phyloP scores from a whole-genome alignment of 805 yeast species.

The Kazachstania psychrophila region DNA sequence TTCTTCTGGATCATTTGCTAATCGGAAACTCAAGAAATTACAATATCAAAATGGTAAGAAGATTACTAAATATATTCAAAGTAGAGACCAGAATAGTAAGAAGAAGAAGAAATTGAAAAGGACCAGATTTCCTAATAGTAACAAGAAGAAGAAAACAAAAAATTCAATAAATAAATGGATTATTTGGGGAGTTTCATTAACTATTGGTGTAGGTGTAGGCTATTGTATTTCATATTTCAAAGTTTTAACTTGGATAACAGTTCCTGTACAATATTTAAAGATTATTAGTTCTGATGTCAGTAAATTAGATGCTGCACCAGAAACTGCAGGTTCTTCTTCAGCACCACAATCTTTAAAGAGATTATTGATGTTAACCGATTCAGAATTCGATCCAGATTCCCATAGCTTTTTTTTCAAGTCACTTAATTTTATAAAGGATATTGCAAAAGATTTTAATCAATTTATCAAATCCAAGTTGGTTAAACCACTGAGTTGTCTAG shows the following conservation, averaged over 20 bases:
- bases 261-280: conserved; percentile 2
- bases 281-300: not conserved
- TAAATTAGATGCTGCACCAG: no score
- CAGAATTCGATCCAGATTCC: conserved; percentile 3
- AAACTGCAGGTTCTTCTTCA: not conserved
- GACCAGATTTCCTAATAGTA: not conserved
- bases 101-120: not conserved
- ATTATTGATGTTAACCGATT: not conserved
- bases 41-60: conserved; percentile 1
- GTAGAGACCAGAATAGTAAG: not conserved
- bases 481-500: not conserved
- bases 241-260: conserved; percentile 3
- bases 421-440: not conserved
- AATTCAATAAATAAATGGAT: conserved; percentile 5
- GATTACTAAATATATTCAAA: not conserved
- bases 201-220: conserved; percentile 27
- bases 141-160: not conserved
- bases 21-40: not conserved
- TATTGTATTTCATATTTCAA: conserved; percentile 21
- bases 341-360: not conserved
- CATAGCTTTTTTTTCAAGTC: conserved; percentile 1
- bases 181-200: conserved; percentile 23
- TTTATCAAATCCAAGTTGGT: not conserved
- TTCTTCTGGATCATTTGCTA: not conserved
- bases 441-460: not conserved